Evolutionary conservation across 768 basidiomycete species (phyloP).

Genomic region (Filobasidium wieringae): DNA sequence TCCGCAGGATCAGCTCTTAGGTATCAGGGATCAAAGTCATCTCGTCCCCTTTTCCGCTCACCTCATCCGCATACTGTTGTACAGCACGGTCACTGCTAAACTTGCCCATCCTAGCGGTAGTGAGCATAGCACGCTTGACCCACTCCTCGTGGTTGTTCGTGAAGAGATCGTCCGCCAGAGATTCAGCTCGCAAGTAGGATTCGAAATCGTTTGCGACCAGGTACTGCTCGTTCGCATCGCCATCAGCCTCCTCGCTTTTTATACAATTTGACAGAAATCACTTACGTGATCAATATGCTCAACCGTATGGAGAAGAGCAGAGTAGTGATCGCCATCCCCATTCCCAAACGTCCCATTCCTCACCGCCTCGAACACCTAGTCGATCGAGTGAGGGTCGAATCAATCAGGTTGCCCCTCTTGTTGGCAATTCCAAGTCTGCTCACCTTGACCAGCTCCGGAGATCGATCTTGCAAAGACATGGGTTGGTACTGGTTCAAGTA

Average conservation of each 20-base stretch:
- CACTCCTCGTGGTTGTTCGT: constrained; percentile 62
- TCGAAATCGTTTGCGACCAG: constrained; percentile 81
- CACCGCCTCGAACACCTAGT: constrained; percentile 46
- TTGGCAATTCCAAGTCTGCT: too few relatives aligned
- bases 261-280: too few relatives aligned
- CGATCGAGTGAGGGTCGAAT: neutral
- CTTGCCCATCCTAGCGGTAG: constrained; percentile 73
- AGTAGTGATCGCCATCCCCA: constrained; percentile 56
- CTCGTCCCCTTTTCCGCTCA: neutral
- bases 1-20: too few relatives aligned
- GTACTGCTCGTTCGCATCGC: constrained; percentile 8
- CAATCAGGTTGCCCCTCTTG: too few relatives aligned
- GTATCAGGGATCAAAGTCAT: too few relatives aligned
- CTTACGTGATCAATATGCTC: constrained; percentile 28
- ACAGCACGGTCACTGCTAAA: constrained; percentile 93
- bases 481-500: constrained; percentile 78
- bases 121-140: constrained; percentile 81
- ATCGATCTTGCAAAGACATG: constrained; percentile 66
- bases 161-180: constrained; percentile 82
- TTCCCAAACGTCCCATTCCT: constrained; percentile 61
- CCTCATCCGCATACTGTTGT: constrained; percentile 68
- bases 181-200: constrained; percentile 73
- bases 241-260: too few relatives aligned
- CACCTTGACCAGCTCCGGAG: constrained; percentile 66
- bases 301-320: constrained; percentile 45